A percentile compares a stretch with the other conserved stretches of the same genome.
These are phyloP conservation scores for Penicillium sp. DNA, from an alignment of 2,329 filamentous ascomycete genomes.

Conservation along the genomic window DNA sequence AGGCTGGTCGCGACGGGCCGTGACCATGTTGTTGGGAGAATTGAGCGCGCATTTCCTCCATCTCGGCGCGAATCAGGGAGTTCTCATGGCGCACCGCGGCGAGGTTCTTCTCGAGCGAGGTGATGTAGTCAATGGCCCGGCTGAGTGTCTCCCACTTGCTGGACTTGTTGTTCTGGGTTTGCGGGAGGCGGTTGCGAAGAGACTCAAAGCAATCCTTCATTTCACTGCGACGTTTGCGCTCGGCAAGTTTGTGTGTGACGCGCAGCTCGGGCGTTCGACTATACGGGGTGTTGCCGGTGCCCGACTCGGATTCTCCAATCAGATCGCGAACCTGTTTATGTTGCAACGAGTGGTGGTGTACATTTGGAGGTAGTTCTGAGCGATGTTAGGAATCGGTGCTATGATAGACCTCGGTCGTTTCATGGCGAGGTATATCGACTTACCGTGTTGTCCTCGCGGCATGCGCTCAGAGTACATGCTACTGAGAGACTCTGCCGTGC, in stretches of 20 bases:
- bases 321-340: slow-evolving; percentile 56
- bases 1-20: slow-evolving; percentile 38
- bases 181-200: slow-evolving; percentile 52
- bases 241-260: slow-evolving; percentile 58
- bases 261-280: slow-evolving; percentile 57
- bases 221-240: slow-evolving; percentile 58
- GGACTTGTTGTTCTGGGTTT: slow-evolving; percentile 57
- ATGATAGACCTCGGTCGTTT: not conserved
- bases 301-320: slow-evolving; percentile 53
- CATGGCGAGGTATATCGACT: slow-evolving; percentile 16
- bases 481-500: slow-evolving; percentile 55
- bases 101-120: slow-evolving; percentile 50
- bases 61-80: slow-evolving; percentile 42
- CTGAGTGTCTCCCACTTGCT: slow-evolving; percentile 60
- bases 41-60: slow-evolving; percentile 49
- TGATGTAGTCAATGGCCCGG: slow-evolving; percentile 57
- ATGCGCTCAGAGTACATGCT: slow-evolving; percentile 56
- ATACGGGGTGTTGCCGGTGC: slow-evolving; percentile 53
- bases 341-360: slow-evolving; percentile 56
- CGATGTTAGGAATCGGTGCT: not conserved
- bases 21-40: slow-evolving; percentile 46
- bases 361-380: slow-evolving; percentile 54
- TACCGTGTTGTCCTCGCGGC: slow-evolving; percentile 57
- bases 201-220: slow-evolving; percentile 60
- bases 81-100: slow-evolving; percentile 48